A percentile compares a stretch with the other conserved stretches of the same genome.
Conservation (phyloP, 2,329 filamentous ascomycete species). For the Sporothrix variecibatus region DNA sequence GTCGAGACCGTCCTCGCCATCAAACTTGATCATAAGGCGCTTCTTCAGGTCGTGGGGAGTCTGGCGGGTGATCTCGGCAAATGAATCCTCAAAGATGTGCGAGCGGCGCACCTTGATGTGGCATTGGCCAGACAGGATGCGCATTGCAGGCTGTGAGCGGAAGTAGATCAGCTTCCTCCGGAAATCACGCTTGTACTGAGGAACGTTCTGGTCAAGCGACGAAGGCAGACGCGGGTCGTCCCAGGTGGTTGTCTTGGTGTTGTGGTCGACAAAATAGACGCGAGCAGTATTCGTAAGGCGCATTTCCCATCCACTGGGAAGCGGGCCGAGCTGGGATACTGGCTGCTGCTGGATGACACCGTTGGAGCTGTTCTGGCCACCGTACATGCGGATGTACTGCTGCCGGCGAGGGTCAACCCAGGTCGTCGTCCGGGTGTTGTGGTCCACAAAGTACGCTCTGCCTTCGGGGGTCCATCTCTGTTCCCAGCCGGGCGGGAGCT, state of each 20-base stretch:
- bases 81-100: conserved; percentile 98
- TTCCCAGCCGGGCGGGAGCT: conserved; percentile 95
- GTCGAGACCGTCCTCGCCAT: conserved; percentile 95
- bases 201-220: conserved; percentile 95
- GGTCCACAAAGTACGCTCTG: conserved; percentile 94
- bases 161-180: conserved; percentile 98
- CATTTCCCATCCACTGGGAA: conserved; percentile 99
- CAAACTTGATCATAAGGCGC: conserved; percentile 98
- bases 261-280: conserved; percentile 99
- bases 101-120: conserved; percentile 96
- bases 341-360: conserved; percentile 95
- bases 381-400: conserved; percentile 98
- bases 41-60: conserved; percentile 97
- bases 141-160: conserved; percentile 93
- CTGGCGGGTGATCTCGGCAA: conserved; percentile 96
- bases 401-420: conserved; percentile 98
- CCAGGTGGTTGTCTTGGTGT: conserved; percentile 99
- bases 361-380: conserved; percentile 79
- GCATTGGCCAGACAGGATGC: conserved; percentile 93
- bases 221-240: conserved; percentile 94
- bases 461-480: conserved; percentile 94
- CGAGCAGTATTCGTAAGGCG: conserved; percentile 95
- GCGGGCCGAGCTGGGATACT: conserved; percentile 89
- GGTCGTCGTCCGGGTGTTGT: conserved; percentile 96
- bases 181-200: conserved; percentile 99